Conservation (phyloP, 2,329 filamentous ascomycete species). For the Ophiostoma sp. region DNA sequence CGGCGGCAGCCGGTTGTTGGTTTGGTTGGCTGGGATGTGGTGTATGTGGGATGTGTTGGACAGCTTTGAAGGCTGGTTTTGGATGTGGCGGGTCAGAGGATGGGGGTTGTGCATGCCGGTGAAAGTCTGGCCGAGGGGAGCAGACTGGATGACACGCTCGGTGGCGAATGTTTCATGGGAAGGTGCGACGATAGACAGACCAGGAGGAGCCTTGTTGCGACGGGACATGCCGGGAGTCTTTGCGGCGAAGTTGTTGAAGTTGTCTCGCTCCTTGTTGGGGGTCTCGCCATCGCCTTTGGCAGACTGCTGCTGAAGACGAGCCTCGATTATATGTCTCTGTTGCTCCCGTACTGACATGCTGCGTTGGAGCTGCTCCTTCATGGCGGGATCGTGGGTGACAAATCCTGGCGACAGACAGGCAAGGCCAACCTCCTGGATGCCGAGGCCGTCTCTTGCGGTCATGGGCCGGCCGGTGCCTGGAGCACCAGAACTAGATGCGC, state of each 20-base stretch:
- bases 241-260: conserved; percentile 45
- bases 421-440: conserved; percentile 86
- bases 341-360: conserved; percentile 91
- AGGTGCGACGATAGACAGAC: conserved; percentile 89
- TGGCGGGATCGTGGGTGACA: conserved; percentile 89
- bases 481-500: conserved; percentile 45
- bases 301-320: conserved; percentile 78
- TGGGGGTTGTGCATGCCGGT: conserved; percentile 79
- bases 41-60: conserved; percentile 85
- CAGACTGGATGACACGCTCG: conserved; percentile 94
- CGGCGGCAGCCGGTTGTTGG: conserved; percentile 83
- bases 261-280: conserved; percentile 49
- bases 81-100: conserved; percentile 68
- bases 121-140: conserved; percentile 89
- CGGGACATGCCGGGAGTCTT: conserved; percentile 70
- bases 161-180: conserved; percentile 87
- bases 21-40: conserved; percentile 81
- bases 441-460: conserved; percentile 71
- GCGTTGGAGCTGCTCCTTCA: conserved; percentile 91
- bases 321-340: conserved; percentile 91
- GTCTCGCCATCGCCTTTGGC: conserved; percentile 67
- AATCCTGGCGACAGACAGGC: conserved; percentile 95
- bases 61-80: conserved; percentile 76
- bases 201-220: conserved; percentile 76
- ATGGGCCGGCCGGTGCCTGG: conserved; percentile 64